Percentiles rank a stretch among this genome's conserved stretches.
Evolutionary conservation across 495 filamentous ascomycete genomes (phyloP).

Genomic region (Astrocystis sublimbata): DNA sequence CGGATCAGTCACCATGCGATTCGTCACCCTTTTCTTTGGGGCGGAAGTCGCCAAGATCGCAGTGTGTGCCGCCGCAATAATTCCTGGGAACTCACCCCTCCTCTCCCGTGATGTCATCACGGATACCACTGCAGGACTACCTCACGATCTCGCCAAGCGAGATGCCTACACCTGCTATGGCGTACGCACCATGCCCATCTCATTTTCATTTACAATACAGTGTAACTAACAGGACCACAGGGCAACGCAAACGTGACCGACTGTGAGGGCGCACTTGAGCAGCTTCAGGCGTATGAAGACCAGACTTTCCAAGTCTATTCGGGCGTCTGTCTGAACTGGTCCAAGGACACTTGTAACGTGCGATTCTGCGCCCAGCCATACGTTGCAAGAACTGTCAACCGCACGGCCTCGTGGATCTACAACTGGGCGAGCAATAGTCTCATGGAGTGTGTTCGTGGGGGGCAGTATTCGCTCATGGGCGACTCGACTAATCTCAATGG

Average conservation of each 20-base stretch:
- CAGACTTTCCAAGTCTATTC: constrained; percentile 27
- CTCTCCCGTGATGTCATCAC: neutral
- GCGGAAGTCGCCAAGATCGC: constrained; percentile 1
- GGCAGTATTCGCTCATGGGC: constrained; percentile 24
- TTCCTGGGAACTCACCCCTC: neutral
- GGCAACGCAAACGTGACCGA: constrained; percentile 18
- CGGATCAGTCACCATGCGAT: constrained; percentile 19
- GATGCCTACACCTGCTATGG: constrained; percentile 35
- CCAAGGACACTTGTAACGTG: constrained; percentile 26
- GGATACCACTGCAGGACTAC: neutral
- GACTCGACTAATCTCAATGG: constrained; percentile 32
- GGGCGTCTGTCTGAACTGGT: constrained; percentile 31
- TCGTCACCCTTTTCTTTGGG: neutral
- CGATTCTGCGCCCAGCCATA: constrained; percentile 35
- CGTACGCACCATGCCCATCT: constrained; percentile 22
- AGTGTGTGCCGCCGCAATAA: neutral
- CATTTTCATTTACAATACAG: constrained; percentile 7
- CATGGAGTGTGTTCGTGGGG: constrained; percentile 26
- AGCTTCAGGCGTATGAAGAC: constrained; percentile 23
- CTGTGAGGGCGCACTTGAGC: constrained; percentile 28
- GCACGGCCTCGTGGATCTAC: constrained; percentile 29
- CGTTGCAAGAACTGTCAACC: constrained; percentile 26
- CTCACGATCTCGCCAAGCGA: constrained; percentile 24
- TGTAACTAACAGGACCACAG: neutral
- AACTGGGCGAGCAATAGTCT: constrained; percentile 26